Evolutionary conservation across 2,329 filamentous ascomycete genomes (phyloP).

Genomic region (Paecilomyces formosus): DNA sequence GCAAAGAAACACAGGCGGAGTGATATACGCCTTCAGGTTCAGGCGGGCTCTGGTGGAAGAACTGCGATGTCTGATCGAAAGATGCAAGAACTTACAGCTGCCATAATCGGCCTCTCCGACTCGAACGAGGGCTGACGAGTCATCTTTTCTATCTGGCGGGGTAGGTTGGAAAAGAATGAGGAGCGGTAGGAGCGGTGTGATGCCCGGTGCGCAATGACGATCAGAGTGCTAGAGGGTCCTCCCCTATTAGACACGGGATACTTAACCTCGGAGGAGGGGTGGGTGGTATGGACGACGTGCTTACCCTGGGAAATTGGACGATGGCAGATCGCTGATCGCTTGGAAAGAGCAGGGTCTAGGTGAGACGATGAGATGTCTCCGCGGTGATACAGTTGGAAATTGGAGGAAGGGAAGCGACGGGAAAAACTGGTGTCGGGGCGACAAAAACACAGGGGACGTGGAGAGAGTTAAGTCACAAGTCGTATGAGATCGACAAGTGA

Average conservation of each 20-base stretch:
- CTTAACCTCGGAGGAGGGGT: not conserved
- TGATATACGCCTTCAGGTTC: not conserved
- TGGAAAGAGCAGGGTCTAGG: not conserved
- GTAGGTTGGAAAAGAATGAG: not conserved
- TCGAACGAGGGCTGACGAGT: conserved; percentile 41
- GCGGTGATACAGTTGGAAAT: not conserved
- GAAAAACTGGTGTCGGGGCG: not conserved
- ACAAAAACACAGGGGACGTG: not conserved
- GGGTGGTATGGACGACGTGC: not conserved
- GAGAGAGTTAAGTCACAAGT: not conserved
- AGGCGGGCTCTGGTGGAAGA: not conserved
- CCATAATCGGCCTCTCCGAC: conserved; percentile 50
- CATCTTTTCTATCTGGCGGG: conserved; percentile 15
- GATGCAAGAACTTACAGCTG: conserved; percentile 34
- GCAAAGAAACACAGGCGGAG: not conserved
- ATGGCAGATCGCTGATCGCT: not conserved
- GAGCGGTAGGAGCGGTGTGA: not conserved
- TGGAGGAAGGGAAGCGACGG: not conserved
- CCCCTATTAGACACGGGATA: not conserved
- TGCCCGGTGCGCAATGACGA: not conserved
- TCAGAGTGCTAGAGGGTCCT: not conserved
- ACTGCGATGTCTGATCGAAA: not conserved
- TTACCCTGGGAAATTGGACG: not conserved
- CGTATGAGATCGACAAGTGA: not conserved
- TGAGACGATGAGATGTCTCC: not conserved